Conservation (phyloP, 495 filamentous ascomycete genomes). For the Podospora pseudopauciseta region DNA sequence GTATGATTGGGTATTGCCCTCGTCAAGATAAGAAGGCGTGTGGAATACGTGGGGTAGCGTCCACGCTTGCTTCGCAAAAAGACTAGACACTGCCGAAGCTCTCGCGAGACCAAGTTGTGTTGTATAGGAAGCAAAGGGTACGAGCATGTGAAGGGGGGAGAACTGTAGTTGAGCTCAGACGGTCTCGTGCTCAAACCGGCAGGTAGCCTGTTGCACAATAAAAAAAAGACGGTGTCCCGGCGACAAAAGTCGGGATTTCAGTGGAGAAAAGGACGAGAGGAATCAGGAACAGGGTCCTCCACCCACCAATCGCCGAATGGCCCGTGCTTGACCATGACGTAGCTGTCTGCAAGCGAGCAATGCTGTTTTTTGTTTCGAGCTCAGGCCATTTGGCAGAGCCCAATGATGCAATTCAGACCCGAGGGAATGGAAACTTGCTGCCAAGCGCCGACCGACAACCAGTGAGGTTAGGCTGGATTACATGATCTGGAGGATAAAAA, state of each 20-base stretch:
- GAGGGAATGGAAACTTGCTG: background rate
- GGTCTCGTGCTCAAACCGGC: too few relatives aligned
- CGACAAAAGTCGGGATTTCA: conserved; percentile 2
- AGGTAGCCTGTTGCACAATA: background rate
- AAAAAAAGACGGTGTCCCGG: background rate
- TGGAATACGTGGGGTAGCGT: conserved; percentile 1
- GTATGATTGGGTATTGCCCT: conserved; percentile 6
- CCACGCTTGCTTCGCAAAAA: background rate
- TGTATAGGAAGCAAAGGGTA: background rate
- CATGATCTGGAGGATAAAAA: background rate
- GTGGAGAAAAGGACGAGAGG: conserved; percentile 2
- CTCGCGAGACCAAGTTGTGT: background rate
- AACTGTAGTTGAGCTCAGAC: too few relatives aligned
- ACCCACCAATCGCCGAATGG: background rate
- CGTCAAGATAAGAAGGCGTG: background rate
- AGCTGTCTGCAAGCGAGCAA: conserved; percentile 1
- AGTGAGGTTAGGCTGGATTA: background rate
- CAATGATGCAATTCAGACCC: background rate
- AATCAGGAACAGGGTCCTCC: background rate
- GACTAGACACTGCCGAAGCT: background rate
- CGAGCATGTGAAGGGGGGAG: background rate
- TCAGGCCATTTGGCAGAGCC: background rate
- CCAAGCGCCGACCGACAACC: background rate
- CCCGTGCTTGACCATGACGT: conserved; percentile 15
- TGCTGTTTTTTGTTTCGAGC: background rate